Evolutionary conservation across 257 asterid genomes (phyloP).

Genomic region (Penstemon eatonii): DNA sequence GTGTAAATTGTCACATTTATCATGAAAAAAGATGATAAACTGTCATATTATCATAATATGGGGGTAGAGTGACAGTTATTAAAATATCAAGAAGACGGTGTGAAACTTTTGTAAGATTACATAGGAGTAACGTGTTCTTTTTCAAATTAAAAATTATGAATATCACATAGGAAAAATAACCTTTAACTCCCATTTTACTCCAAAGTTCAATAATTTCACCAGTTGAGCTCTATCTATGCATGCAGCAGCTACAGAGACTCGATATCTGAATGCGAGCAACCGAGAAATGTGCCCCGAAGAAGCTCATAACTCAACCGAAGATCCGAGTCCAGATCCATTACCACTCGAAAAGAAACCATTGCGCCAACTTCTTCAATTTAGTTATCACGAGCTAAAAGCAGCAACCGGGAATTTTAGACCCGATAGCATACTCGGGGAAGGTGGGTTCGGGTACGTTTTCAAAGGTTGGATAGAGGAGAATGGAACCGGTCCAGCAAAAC

Average conservation of each 20-base stretch:
- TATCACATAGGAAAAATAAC: no score
- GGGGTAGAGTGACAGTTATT: no score
- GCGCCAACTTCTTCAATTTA: constrained; percentile 69
- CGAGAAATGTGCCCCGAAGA: constrained; percentile 88
- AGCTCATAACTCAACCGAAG: constrained; percentile 52
- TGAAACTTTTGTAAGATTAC: no score
- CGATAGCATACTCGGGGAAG: constrained; percentile 94
- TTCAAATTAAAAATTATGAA: no score
- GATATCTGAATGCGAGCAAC: constrained; percentile 79
- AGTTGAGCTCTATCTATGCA: not conserved
- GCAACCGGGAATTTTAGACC: constrained; percentile 96
- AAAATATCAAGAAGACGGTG: no score
- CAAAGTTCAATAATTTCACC: no score
- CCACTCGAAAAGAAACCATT: constrained; percentile 43
- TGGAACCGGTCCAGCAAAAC: constrained; percentile 92
- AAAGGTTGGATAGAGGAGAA: constrained; percentile 98
- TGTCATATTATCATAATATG: no score
- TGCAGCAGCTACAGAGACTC: constrained; percentile 78
- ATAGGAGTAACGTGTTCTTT: no score
- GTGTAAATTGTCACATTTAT: no score
- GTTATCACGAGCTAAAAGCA: constrained; percentile 77
- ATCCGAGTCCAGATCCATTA: constrained; percentile 37
- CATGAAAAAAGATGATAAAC: no score
- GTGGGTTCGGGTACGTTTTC: constrained; percentile 93
- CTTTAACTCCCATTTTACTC: no score